A percentile compares a stretch with the other conserved stretches of the same genome.
Conservation (phyloP, 2,329 filamentous ascomycete species). For the Podosphaera aphanis region DNA sequence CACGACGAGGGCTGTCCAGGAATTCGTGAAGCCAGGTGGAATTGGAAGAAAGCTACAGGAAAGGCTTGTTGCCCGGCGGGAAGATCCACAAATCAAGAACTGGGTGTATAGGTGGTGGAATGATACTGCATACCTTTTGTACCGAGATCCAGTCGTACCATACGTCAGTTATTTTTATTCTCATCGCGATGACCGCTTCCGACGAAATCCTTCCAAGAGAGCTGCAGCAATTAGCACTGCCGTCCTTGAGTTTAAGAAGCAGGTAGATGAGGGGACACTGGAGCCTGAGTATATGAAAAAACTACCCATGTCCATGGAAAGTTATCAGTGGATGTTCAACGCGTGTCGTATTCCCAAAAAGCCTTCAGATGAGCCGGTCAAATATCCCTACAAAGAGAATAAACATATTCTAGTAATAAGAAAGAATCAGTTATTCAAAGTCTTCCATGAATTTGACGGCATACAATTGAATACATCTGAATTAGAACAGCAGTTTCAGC, state of each 20-base stretch:
- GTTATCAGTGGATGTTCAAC: conserved; percentile 99
- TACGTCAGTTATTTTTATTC: conserved; percentile 99
- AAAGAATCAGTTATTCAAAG: conserved; percentile 96
- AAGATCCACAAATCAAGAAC: conserved; percentile 65
- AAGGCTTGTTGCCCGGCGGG: conserved; percentile 55
- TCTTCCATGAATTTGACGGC: conserved; percentile 58
- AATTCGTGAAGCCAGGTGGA: conserved; percentile 73
- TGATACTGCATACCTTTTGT: conserved; percentile 70
- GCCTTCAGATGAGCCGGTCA: conserved; percentile 60
- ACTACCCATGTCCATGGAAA: conserved; percentile 92
- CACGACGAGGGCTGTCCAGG: conserved; percentile 63
- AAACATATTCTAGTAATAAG: conserved; percentile 75
- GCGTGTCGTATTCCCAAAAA: conserved; percentile 62
- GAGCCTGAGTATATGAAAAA: conserved; percentile 99
- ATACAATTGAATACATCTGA: conserved; percentile 72
- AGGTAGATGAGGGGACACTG: conserved; percentile 58
- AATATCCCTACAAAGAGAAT: conserved; percentile 51
- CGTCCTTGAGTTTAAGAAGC: conserved; percentile 78
- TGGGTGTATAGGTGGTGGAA: conserved; percentile 99
- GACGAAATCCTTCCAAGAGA: conserved; percentile 73
- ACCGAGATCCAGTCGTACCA: conserved; percentile 86
- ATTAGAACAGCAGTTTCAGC: conserved; percentile 71
- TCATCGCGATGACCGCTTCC: conserved; percentile 73
- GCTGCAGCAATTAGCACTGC: conserved; percentile 75
- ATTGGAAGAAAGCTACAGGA: conserved; percentile 68